Percentiles rank a stretch among this genome's conserved stretches.
These are phyloP conservation scores for Eucalyptus cladocalyx DNA, from an alignment of 345 rosid species.

Conservation along the genomic window DNA sequence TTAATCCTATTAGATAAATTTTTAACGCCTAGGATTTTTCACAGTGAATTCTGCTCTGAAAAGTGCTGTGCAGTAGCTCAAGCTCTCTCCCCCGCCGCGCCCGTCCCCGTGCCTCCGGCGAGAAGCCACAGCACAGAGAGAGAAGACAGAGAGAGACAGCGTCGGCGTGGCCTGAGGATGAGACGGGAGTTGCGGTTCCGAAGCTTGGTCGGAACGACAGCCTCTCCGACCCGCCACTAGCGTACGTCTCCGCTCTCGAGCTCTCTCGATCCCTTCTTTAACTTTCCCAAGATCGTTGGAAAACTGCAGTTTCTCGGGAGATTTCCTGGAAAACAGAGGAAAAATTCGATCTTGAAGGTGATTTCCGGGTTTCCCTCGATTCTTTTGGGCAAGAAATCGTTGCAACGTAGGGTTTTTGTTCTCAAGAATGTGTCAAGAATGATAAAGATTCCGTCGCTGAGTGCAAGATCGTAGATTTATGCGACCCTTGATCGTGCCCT, in stretches of 20 bases:
- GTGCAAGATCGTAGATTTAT: not conserved
- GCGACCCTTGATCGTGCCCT: not conserved
- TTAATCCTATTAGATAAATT: not conserved
- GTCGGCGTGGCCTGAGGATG: not conserved
- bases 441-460: not conserved
- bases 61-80: not conserved
- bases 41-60: not conserved
- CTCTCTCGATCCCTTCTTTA: not conserved
- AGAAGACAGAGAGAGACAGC: not conserved
- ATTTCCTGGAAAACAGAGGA: not conserved
- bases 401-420: not conserved
- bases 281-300: not conserved
- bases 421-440: not conserved
- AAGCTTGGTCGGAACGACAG: not conserved
- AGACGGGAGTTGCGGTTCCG: not conserved
- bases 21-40: not conserved
- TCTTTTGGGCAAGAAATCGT: not conserved
- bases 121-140: not conserved
- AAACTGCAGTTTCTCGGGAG: not conserved
- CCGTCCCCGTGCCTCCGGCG: not conserved
- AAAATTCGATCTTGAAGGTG: not conserved
- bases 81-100: not conserved
- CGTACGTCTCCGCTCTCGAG: not conserved
- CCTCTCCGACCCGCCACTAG: not conserved
- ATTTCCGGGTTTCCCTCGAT: not conserved